Evolutionary conservation across 2,329 filamentous ascomycete species (phyloP).

Genomic region (Stemphylium vesicarium): DNA sequence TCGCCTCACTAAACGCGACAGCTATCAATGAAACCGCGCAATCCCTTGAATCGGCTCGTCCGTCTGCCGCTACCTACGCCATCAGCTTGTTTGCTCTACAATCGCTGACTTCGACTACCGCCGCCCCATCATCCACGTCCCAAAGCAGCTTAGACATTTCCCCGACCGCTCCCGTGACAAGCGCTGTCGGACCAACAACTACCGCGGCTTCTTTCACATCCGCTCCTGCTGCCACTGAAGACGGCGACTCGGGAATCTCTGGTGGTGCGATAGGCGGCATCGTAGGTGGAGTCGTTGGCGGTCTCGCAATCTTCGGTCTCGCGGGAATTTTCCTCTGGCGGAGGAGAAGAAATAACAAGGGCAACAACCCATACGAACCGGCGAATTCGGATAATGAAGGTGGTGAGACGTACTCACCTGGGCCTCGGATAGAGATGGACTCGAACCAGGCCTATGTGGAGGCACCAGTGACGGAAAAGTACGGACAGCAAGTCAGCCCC

Average conservation of each 20-base stretch:
- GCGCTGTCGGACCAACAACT: background rate
- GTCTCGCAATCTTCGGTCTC: conserved; percentile 23
- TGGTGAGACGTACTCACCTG: background rate
- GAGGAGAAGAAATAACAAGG: background rate
- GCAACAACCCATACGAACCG: background rate
- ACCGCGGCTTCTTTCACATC: background rate
- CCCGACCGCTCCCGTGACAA: background rate
- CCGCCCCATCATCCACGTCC: background rate
- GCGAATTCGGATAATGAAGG: background rate
- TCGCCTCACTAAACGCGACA: conserved; percentile 16
- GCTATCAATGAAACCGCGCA: conserved; percentile 26
- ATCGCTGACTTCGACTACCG: conserved; percentile 1
- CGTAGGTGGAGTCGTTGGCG: conserved; percentile 24
- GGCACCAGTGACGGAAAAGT: background rate
- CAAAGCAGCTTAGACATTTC: background rate
- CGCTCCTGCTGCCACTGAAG: background rate
- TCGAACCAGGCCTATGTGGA: background rate
- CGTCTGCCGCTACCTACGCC: conserved; percentile 17
- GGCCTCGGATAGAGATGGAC: background rate
- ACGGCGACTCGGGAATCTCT: conserved; percentile 5
- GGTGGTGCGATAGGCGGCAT: conserved; percentile 31
- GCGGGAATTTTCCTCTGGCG: conserved; percentile 21
- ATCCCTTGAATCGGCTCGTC: conserved; percentile 22
- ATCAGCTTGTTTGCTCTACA: conserved; percentile 15
- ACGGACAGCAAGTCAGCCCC: background rate